Evolutionary conservation across 495 filamentous ascomycete species (phyloP), one percentile per base, ranked within the genome.

Genomic region (Penicillium atrosanguineum): DNA sequence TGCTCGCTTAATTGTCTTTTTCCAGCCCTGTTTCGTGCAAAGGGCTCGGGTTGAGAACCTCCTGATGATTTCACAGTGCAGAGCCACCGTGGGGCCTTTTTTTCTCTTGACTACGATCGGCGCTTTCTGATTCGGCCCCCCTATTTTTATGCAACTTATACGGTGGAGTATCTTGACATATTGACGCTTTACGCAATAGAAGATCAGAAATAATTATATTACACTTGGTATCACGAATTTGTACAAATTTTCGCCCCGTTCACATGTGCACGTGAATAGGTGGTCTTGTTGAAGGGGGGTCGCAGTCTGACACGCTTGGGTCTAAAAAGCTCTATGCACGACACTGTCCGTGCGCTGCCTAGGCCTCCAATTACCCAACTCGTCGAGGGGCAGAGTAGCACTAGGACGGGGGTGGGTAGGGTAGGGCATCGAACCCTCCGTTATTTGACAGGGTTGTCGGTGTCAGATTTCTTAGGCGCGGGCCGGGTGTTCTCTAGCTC

Each of bases 401-500:
- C 54, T 44, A 42, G 38, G 54, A 37, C 44, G 21, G 19, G 48
- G 36, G 44, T 28, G 37, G 38, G 46, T 25, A n/a, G 44, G 23
- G 46, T 46, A n/a, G 44, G 23, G 46, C 43, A 25, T 16, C 1
- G 12, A 20, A 20, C n/a, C n/a, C 7, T 7, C 19, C 19, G 21
- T 57, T 46, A 53, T 41, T 63, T 43, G 20, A 34, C 31, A 34
- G 31, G 31, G 31, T 55, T 9, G 38, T 23, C 15, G 40, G 56
- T 25, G 21, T 18, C 52, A 26, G 49, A 11, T 23, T 57, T 43
- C 14, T 15, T 42, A 31, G 50, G 9, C 19, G 21, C 29, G 5
- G 64, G 59, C 19, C 62, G 56, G 62, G 68, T 19, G 62, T 80
- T 43, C 50, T 74, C 60, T 2, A 77, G 62, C 29, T 69, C 62